Evolutionary conservation across 2,329 filamentous ascomycete species (phyloP).

Genomic region (Massarina eburnea): DNA sequence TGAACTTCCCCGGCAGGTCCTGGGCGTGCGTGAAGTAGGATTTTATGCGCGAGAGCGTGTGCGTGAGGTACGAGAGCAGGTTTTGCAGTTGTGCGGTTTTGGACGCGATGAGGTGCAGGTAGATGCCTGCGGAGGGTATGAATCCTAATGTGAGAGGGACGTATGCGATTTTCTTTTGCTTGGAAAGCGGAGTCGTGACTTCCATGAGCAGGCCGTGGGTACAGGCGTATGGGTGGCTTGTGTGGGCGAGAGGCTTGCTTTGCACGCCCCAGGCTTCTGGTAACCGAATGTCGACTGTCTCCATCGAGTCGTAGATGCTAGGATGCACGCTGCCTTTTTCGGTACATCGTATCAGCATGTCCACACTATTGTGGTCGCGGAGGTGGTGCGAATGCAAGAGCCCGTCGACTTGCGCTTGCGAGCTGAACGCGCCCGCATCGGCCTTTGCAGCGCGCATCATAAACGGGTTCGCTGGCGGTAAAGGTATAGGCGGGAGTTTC

Average conservation of each 20-base stretch:
- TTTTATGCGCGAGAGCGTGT: conserved; percentile 76
- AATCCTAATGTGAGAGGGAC: conserved; percentile 83
- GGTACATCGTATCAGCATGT: conserved; percentile 75
- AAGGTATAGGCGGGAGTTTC: conserved; percentile 41
- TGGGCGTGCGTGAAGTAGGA: conserved; percentile 82
- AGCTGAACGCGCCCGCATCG: conserved; percentile 41
- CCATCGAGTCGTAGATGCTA: conserved; percentile 82
- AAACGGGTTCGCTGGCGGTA: conserved; percentile 37
- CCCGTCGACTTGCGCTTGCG: conserved; percentile 44
- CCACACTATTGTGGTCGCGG: conserved; percentile 71
- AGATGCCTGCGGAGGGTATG: conserved; percentile 73
- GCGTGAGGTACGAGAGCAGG: conserved; percentile 78
- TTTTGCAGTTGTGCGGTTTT: conserved; percentile 89
- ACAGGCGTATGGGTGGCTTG: conserved; percentile 72
- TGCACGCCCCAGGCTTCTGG: conserved; percentile 48
- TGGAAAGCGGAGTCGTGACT: conserved; percentile 25
- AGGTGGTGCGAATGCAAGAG: conserved; percentile 51
- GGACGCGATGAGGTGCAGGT: conserved; percentile 79
- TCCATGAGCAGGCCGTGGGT: conserved; percentile 72
- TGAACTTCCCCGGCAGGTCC: conserved; percentile 76
- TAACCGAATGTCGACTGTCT: conserved; percentile 68
- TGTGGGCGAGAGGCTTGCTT: conserved; percentile 59
- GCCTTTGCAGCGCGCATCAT: conserved; percentile 28
- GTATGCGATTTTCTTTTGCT: conserved; percentile 39
- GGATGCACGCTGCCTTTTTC: conserved; percentile 72